Percentiles rank a stretch among this genome's conserved stretches.
These are phyloP conservation scores for Penicillium sp. DNA, from an alignment of 2,329 filamentous ascomycete species.

Conservation along the genomic window DNA sequence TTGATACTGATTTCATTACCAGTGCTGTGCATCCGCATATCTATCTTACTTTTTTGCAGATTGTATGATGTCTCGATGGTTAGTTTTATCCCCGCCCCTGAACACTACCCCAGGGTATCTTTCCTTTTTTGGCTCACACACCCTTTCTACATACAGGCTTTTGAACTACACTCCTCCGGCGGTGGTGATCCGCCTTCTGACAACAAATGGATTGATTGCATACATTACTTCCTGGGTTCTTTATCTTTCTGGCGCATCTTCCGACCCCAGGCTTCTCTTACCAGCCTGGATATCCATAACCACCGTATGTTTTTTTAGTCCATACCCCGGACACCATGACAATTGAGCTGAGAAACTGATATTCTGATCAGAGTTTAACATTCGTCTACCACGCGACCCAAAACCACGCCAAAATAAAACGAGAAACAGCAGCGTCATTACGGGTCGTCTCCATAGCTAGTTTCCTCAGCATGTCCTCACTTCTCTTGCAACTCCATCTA, in stretches of 20 bases:
- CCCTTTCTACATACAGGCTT: constrained; percentile 59
- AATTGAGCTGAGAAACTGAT: constrained; percentile 3
- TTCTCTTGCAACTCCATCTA: constrained; percentile 69
- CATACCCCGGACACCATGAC: not conserved
- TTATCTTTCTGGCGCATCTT: constrained; percentile 70
- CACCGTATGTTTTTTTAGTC: constrained; percentile 59
- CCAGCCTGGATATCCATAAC: constrained; percentile 80
- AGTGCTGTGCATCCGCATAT: constrained; percentile 76
- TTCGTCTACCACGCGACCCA: constrained; percentile 77
- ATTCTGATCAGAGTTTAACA: constrained; percentile 64
- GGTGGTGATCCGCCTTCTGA: constrained; percentile 77
- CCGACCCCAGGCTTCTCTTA: constrained; percentile 71
- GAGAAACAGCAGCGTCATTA: constrained; percentile 77
- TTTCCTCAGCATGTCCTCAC: constrained; percentile 73
- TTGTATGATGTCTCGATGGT: constrained; percentile 84
- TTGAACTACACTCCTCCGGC: constrained; percentile 79
- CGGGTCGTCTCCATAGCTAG: constrained; percentile 76
- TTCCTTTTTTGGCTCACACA: not conserved
- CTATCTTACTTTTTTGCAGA: constrained; percentile 83
- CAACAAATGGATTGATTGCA: constrained; percentile 73
- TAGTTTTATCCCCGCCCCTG: constrained; percentile 30
- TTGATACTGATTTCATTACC: not conserved
- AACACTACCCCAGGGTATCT: not conserved
- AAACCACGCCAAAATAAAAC: constrained; percentile 77
- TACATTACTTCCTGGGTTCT: constrained; percentile 76